Evolutionary conservation across 345 rosid species (phyloP).

Genomic region (Salix udensis): DNA sequence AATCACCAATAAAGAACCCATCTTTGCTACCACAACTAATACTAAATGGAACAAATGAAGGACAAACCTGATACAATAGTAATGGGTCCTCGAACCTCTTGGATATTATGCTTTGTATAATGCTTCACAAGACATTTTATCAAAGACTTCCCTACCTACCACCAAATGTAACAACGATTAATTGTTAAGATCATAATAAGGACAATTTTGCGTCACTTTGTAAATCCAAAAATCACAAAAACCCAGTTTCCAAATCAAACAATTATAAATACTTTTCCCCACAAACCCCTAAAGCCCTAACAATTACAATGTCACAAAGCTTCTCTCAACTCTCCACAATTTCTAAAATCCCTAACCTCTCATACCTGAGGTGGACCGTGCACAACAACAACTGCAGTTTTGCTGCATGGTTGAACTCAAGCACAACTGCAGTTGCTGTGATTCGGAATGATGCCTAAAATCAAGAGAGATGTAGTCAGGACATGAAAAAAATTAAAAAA

Average conservation of each 20-base stretch:
- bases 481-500: too few relatives aligned
- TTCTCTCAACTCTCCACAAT: too few relatives aligned
- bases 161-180: background rate
- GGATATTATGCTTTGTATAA: conserved; percentile 70
- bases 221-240: background rate
- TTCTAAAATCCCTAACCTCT: background rate
- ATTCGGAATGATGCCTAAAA: too few relatives aligned
- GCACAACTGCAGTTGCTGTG: too few relatives aligned
- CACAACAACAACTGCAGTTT: conserved; percentile 74
- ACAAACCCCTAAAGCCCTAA: background rate
- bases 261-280: background rate
- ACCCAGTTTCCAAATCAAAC: background rate
- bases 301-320: background rate
- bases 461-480: too few relatives aligned
- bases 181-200: background rate
- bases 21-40: background rate
- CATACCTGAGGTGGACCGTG: conserved; percentile 88
- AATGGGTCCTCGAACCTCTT: conserved; percentile 85
- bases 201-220: background rate
- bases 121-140: conserved; percentile 78
- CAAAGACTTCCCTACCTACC: conserved; percentile 88
- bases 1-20: background rate
- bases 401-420: too few relatives aligned
- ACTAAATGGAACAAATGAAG: background rate
- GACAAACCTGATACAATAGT: conserved; percentile 71